phyloP scores from a whole-genome alignment of 2,329 filamentous ascomycete species.

The Incumbomyces lentus region DNA sequence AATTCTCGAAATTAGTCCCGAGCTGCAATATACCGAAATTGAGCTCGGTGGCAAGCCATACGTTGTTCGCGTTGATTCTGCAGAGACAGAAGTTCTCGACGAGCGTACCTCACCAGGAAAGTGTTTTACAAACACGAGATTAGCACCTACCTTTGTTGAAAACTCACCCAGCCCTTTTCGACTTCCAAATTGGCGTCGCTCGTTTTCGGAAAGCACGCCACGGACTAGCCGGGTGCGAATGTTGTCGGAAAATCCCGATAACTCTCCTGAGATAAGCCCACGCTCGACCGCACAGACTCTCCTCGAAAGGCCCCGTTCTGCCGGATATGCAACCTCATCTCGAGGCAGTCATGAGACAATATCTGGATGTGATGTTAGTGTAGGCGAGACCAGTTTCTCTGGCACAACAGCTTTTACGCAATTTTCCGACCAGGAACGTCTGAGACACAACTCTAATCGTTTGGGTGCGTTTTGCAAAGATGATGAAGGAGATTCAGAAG shows the following conservation, averaged over 20 bases:
- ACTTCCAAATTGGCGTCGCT: slow-evolving; percentile 9
- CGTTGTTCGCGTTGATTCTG: slow-evolving; percentile 13
- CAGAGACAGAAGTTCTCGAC: slow-evolving; percentile 16
- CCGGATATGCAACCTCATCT: not conserved
- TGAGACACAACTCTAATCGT: not conserved
- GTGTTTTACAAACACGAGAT: not conserved
- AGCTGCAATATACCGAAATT: slow-evolving; percentile 1
- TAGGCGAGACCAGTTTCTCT: slow-evolving; percentile 4
- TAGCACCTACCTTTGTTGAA: not conserved
- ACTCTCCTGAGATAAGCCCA: slow-evolving; percentile 2
- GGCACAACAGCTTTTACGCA: not conserved
- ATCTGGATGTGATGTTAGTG: not conserved
- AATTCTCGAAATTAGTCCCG: too few relatives aligned
- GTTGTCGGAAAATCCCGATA: not conserved
- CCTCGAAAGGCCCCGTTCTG: not conserved
- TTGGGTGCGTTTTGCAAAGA: too few relatives aligned
- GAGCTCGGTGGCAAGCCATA: slow-evolving; percentile 18
- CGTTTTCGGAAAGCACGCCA: slow-evolving; percentile 16
- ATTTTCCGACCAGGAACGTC: not conserved
- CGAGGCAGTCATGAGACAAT: slow-evolving; percentile 3
- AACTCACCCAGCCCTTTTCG: slow-evolving; percentile 3
- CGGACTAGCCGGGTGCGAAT: slow-evolving; percentile 11
- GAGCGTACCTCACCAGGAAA: not conserved
- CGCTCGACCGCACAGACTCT: not conserved
- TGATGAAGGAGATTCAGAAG: not conserved